A percentile compares a stretch with the other conserved stretches of the same genome.
phyloP scores from a whole-genome alignment of 495 filamentous ascomycete species.

The Neurospora hispaniola region DNA sequence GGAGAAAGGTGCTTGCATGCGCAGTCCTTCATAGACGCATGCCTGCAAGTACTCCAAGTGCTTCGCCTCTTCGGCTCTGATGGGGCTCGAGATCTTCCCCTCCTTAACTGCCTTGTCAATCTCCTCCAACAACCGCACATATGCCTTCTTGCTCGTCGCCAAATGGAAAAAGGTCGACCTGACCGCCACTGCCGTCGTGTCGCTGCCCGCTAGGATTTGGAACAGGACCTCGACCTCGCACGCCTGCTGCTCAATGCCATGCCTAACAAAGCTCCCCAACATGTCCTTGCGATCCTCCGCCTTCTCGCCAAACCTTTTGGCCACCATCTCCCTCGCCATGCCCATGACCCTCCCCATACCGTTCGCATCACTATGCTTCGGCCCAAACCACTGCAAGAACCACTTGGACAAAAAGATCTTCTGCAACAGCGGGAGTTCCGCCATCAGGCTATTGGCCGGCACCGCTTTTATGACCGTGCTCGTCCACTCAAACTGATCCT shows the following conservation, averaged over 20 bases:
- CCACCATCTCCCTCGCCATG: constrained; percentile 19
- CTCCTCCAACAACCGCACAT: constrained; percentile 45
- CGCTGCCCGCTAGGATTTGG: constrained; percentile 48
- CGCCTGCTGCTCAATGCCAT: constrained; percentile 21
- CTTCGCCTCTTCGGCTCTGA: constrained; percentile 32
- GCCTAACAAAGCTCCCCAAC: constrained; percentile 27
- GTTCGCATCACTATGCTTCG: constrained; percentile 41
- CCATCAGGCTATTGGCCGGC: constrained; percentile 15
- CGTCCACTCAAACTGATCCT: constrained; percentile 40
- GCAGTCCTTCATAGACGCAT: constrained; percentile 40
- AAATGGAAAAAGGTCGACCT: constrained; percentile 44
- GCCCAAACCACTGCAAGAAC: constrained; percentile 43
- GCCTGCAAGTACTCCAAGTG: constrained; percentile 33
- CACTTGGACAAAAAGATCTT: constrained; percentile 25
- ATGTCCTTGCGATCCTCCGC: constrained; percentile 25
- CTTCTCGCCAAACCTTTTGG: constrained; percentile 22
- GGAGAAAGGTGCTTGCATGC: constrained; percentile 31
- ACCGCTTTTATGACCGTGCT: constrained; percentile 23
- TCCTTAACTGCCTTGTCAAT: constrained; percentile 35
- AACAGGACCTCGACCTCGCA: constrained; percentile 29
- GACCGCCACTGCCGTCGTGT: constrained; percentile 53
- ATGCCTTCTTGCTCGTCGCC: constrained; percentile 33
- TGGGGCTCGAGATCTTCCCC: constrained; percentile 26
- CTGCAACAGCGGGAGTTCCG: constrained; percentile 18
- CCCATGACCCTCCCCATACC: constrained; percentile 30